Conservation (phyloP, 306 rosid genomes). For the Dalbergia oliveri region DNA sequence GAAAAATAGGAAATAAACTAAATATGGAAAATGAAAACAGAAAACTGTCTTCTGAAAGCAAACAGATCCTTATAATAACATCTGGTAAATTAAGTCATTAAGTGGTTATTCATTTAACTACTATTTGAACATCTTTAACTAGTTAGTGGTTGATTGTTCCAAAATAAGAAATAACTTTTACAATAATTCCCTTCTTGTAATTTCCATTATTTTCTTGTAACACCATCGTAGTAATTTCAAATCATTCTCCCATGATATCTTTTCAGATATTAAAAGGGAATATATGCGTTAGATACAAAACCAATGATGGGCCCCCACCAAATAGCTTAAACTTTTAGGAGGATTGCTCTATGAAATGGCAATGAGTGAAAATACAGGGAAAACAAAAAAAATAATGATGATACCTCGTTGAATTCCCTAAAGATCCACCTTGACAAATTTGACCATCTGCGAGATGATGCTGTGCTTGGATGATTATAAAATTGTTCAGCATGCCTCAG, state of each 20-base stretch:
- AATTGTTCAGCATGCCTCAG: conserved; percentile 95
- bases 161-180: conserved; percentile 7
- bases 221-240: neutral
- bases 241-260: neutral
- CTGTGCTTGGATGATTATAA: conserved; percentile 91
- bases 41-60: no score
- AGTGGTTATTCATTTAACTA: conserved; percentile 12
- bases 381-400: conserved; percentile 3
- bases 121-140: conserved; percentile 23
- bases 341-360: neutral
- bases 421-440: conserved; percentile 92
- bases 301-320: conserved; percentile 13
- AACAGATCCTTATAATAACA: no score
- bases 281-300: conserved; percentile 26
- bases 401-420: conserved; percentile 96
- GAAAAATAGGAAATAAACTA: neutral
- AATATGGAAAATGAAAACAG: no score
- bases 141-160: neutral
- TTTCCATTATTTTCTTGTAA: conserved; percentile 17
- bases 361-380: conserved; percentile 28
- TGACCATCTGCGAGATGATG: conserved; percentile 95
- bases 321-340: neutral
- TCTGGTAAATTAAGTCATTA: neutral
- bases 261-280: conserved; percentile 7
- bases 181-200: conserved; percentile 20